Evolutionary conservation across 306 rosid species (phyloP), one percentile per base, ranked within the genome.

Genomic region (Alnus glutinosa): DNA sequence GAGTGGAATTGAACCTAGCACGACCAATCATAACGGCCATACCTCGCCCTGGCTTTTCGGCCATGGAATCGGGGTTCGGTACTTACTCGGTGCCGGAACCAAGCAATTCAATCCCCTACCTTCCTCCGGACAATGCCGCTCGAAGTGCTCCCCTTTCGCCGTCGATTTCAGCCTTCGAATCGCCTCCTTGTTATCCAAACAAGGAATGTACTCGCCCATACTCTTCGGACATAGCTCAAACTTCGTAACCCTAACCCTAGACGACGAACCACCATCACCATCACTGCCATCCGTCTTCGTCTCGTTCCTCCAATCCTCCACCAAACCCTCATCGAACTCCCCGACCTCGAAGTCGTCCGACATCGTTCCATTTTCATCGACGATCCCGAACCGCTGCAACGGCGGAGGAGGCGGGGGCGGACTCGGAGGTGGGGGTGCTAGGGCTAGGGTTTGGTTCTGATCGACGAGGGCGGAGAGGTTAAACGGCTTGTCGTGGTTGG

Each of bases 31-130:
- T 46, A 68, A 19, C 23, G 48, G 48, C 55, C 50, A 52, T 86
- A 95, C 98, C 98, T 92, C 98, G 47, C 92, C 94, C 49, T 97
- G 85, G 90, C 98, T 95, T 83, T 66, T 87, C 2, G 97, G 98
- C 98, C 98, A 95, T 0, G 94, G 94, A 84, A 95, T 89, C 10
- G 98, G 98, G 2, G 73, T 44, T 61, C 86, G 90, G 76, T 95
- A 95, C 16, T 90, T 90, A 61, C 79, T 89, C 3, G 98, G 97
- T 4, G 98, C 78, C 39, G 98, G 98, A 89, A 95, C 94, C 83
- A 95, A 84, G 93, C 98, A 95, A 84, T 84, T 85, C 90, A 95
- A 82, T 28, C 82, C 86, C 57, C 61, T 72, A 75, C 84, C 89
- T 37, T 70, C 5, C 57, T 79, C 84, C 0, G 98, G 97, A 61